Evolutionary conservation across 805 yeast species (phyloP), one percentile per base, ranked within the genome.

Genomic region (Kuraishia molischiana): DNA sequence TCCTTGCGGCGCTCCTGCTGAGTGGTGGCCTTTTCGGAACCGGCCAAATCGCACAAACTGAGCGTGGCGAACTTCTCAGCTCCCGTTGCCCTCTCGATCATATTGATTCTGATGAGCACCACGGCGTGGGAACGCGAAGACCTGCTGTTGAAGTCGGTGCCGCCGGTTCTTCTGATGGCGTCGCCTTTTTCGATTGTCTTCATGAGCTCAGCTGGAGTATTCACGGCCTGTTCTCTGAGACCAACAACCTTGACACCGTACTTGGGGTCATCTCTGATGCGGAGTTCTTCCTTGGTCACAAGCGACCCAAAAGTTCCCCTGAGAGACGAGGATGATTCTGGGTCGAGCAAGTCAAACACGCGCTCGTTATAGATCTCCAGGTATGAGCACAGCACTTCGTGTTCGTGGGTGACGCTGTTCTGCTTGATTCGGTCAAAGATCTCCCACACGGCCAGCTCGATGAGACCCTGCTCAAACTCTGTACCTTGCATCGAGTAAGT

Each of bases 71-170:
- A 58, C 19, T 47, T 47, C 38, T 65, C 69, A 0, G 53, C 45
- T 4, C 66, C 69, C 10, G 64, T 57, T 1, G 50, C 44, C 10
- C 61, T 38, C 53, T 71, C 72, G 2, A 67, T 62, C 4, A 64
- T 55, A 3, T 63, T 62, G 14, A 90, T 53, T 41, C 77, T 65
- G 17, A 92, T 67, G 53, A 84, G 78, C 5, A 90, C 75, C 18
- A 90, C 79, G 0, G 97, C 95, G 56, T 90, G 98, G 2, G 95
- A 85, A 45, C 98, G 71, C 0, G 96, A 85, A 8, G 94, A 81
- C 43, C 94, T 69, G 2, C 85, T 67, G 54, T 90, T 90, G 62
- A 73, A 89, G 55, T 90, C 95, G 2, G 97, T 90, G 32, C 87
- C 85, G 22, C 92, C 82, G 0, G 95, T 86, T 46, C 79, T 74